A percentile compares a stretch with the other conserved stretches of the same genome.
These are phyloP conservation scores for Pseudocercospora macadamiae DNA, from an alignment of 2,329 filamentous ascomycete species.

Conservation along the genomic window DNA sequence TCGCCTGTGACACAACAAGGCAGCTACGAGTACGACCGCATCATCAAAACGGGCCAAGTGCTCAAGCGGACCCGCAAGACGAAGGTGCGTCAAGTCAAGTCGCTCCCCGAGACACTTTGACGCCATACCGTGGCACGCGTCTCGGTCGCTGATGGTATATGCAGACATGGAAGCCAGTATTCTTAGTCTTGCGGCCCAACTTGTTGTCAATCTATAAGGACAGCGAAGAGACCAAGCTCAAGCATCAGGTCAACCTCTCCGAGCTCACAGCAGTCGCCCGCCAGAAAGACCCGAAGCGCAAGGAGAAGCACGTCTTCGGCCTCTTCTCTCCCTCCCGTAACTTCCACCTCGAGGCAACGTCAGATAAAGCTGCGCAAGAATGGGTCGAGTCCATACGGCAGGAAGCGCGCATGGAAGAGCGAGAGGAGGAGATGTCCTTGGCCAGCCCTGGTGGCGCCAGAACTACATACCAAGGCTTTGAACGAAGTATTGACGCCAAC, in stretches of 20 bases:
- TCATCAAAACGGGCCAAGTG: slow-evolving; percentile 85
- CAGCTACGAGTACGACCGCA: slow-evolving; percentile 92
- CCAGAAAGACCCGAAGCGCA: slow-evolving; percentile 86
- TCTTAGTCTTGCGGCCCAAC: slow-evolving; percentile 87
- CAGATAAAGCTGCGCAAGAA: slow-evolving; percentile 73
- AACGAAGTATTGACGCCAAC: slow-evolving; percentile 36
- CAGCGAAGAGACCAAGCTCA: slow-evolving; percentile 83
- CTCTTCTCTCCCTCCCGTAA: slow-evolving; percentile 90
- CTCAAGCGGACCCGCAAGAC: slow-evolving; percentile 91
- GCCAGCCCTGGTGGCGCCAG: slow-evolving; percentile 64
- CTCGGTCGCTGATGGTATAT: slow-evolving; percentile 33
- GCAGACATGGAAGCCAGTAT: slow-evolving; percentile 87
- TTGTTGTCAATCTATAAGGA: slow-evolving; percentile 92
- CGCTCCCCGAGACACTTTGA: not conserved
- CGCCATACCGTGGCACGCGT: too few species aligned
- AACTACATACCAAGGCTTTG: slow-evolving; percentile 49
- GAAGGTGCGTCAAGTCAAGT: slow-evolving; percentile 76
- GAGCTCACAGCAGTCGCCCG: slow-evolving; percentile 90
- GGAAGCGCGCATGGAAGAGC: slow-evolving; percentile 82
- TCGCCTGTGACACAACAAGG: slow-evolving; percentile 87
- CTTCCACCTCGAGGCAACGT: slow-evolving; percentile 81
- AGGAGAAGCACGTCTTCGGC: slow-evolving; percentile 84
- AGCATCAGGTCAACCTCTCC: slow-evolving; percentile 82
- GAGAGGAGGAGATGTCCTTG: slow-evolving; percentile 80
- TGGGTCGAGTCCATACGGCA: slow-evolving; percentile 83